phyloP scores from a whole-genome alignment of 2,329 filamentous ascomycete species.

The Albifimbria verrucaria region DNA sequence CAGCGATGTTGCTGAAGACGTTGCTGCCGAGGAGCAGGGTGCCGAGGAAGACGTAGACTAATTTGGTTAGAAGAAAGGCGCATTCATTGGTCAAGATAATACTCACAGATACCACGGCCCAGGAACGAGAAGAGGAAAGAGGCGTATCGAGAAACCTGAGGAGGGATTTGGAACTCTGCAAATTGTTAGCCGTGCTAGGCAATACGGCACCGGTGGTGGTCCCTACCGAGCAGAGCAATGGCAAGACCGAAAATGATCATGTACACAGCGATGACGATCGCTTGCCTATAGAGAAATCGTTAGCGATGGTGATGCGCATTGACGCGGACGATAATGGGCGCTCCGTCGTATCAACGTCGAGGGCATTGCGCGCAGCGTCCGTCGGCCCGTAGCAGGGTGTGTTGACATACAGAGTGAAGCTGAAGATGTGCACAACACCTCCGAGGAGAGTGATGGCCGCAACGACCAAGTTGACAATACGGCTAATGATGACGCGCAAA shows the following conservation, averaged over 20 bases:
- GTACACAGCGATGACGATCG: slow-evolving; percentile 78
- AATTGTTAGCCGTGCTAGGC: slow-evolving; percentile 16
- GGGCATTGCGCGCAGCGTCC: slow-evolving; percentile 1
- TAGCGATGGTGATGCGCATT: slow-evolving; percentile 7
- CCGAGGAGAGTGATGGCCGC: slow-evolving; percentile 85
- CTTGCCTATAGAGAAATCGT: slow-evolving; percentile 16
- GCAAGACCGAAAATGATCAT: slow-evolving; percentile 86
- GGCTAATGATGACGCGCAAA: slow-evolving; percentile 52
- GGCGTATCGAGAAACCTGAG: slow-evolving; percentile 87
- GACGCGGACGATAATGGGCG: neutral
- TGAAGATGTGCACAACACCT: slow-evolving; percentile 71
- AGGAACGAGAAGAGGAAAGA: slow-evolving; percentile 98
- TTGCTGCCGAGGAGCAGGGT: slow-evolving; percentile 72
- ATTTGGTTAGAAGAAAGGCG: slow-evolving; percentile 3
- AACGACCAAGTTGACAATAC: slow-evolving; percentile 88
- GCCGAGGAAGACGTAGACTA: slow-evolving; percentile 96
- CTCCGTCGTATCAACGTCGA: neutral
- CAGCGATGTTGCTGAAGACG: slow-evolving; percentile 70
- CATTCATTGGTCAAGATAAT: neutral
- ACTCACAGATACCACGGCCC: slow-evolving; percentile 90
- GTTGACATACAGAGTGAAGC: slow-evolving; percentile 52
- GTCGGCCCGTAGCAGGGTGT: neutral
- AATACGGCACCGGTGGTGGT: neutral
- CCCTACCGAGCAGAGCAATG: slow-evolving; percentile 62
- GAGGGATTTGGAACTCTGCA: slow-evolving; percentile 88